These are phyloP conservation scores for Platismatia glauca DNA, from an alignment of 495 filamentous ascomycete species.

Conservation along the genomic window DNA sequence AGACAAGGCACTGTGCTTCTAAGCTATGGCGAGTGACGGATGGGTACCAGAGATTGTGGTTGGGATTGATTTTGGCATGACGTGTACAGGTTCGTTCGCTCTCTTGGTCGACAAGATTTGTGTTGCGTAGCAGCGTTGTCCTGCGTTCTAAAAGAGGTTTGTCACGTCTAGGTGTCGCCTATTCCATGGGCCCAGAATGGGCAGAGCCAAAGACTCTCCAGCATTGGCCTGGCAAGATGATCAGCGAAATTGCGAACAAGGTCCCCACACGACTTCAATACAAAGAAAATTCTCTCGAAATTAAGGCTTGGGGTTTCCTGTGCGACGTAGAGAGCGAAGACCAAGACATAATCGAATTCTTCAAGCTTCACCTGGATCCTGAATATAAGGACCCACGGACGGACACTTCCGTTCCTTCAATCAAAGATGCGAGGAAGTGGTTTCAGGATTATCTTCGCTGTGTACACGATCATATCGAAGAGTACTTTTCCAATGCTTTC, in stretches of 20 bases:
- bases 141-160: slow-evolving; percentile 8
- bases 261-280: slow-evolving; percentile 51
- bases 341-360: slow-evolving; percentile 42
- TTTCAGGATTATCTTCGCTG: slow-evolving; percentile 46
- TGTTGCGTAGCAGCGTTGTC: not conserved
- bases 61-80: slow-evolving; percentile 55
- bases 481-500: slow-evolving; percentile 36
- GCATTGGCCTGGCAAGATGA: slow-evolving; percentile 50
- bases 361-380: slow-evolving; percentile 53
- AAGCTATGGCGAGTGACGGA: slow-evolving; percentile 8
- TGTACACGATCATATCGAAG: slow-evolving; percentile 46
- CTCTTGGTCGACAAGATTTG: no score
- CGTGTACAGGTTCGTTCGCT: slow-evolving; percentile 43
- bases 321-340: slow-evolving; percentile 40
- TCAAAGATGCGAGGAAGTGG: slow-evolving; percentile 43
- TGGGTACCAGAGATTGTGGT: slow-evolving; percentile 45
- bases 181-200: slow-evolving; percentile 38
- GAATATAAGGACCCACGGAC: slow-evolving; percentile 31
- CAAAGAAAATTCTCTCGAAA: slow-evolving; percentile 30
- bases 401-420: slow-evolving; percentile 28
- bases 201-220: slow-evolving; percentile 46
- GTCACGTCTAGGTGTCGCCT: slow-evolving; percentile 42
- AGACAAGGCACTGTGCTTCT: no score
- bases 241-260: slow-evolving; percentile 48
- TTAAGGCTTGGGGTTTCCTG: slow-evolving; percentile 49